phyloP scores from a whole-genome alignment of 768 basidiomycete species.

The Boletus reticuloceps region DNA sequence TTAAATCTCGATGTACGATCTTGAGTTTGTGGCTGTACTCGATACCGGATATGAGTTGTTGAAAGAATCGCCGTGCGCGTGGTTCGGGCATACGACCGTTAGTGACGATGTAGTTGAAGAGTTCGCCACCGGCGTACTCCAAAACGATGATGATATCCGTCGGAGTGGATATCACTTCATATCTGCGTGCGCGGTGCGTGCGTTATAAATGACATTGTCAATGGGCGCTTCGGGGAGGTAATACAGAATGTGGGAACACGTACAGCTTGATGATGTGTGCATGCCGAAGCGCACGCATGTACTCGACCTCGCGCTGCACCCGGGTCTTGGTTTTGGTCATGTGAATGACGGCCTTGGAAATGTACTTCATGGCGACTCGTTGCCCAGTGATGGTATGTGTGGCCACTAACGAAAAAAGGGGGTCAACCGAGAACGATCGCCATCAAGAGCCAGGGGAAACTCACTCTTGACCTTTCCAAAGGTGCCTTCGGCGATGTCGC shows the following conservation, averaged over 20 bases:
- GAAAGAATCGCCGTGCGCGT: constrained; percentile 92
- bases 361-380: constrained; percentile 96
- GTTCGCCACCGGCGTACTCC: constrained; percentile 93
- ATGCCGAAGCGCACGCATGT: constrained; percentile 90
- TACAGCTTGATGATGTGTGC: constrained; percentile 98
- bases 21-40: constrained; percentile 96
- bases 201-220: constrained; percentile 1
- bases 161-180: constrained; percentile 88
- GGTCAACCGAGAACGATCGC: constrained; percentile 20
- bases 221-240: background rate
- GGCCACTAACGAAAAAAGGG: constrained; percentile 60
- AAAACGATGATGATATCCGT: constrained; percentile 98
- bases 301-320: constrained; percentile 94
- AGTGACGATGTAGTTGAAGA: constrained; percentile 98
- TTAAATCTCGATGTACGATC: constrained; percentile 97
- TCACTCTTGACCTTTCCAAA: constrained; percentile 99
- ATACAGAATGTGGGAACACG: constrained; percentile 21
- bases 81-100: constrained; percentile 88
- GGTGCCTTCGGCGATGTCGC: constrained; percentile 92
- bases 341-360: constrained; percentile 91
- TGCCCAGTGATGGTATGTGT: constrained; percentile 93
- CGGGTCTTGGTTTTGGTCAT: constrained; percentile 88
- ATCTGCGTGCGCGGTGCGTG: constrained; percentile 38
- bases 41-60: constrained; percentile 91
- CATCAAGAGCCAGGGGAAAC: constrained; percentile 31